Percentiles rank a stretch among this genome's conserved stretches.
These are phyloP conservation scores for Nephelium lappaceum DNA, from an alignment of 345 rosid genomes.

Conservation along the genomic window DNA sequence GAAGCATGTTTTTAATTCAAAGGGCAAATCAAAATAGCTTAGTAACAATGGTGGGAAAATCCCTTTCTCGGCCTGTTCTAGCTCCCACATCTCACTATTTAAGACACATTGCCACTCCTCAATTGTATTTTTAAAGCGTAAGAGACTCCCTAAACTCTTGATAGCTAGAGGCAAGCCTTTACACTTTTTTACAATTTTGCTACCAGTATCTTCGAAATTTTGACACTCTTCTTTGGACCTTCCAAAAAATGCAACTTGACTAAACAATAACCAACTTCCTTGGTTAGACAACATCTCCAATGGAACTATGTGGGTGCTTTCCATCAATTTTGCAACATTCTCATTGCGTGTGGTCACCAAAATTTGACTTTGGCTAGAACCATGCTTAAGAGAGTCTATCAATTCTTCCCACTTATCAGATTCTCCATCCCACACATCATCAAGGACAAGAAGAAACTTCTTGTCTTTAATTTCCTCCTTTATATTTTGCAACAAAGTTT, in stretches of 20 bases:
- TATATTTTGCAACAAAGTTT: neutral
- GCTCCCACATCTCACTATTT: neutral
- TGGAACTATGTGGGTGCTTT: neutral
- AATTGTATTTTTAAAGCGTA: neutral
- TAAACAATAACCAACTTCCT: neutral
- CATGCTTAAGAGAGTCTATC: neutral
- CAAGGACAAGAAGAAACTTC: neutral
- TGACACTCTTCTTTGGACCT: neutral
- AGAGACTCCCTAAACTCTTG: neutral
- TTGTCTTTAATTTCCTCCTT: neutral
- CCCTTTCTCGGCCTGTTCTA: neutral
- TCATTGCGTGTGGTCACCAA: neutral
- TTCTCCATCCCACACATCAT: neutral
- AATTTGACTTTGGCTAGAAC: neutral
- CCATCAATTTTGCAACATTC: neutral
- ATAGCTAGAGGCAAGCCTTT: neutral
- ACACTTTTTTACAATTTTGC: neutral
- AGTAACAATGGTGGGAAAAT: neutral
- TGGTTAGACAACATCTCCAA: neutral
- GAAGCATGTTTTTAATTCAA: neutral
- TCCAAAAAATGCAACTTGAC: neutral
- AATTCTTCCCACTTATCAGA: neutral
- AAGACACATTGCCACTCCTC: neutral
- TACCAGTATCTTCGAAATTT: neutral
- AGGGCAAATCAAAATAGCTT: neutral